Evolutionary conservation across 176 grass and related monocot genomes (phyloP), one percentile per base, ranked within the genome.

Genomic region (Urochloa ruziziensis): DNA sequence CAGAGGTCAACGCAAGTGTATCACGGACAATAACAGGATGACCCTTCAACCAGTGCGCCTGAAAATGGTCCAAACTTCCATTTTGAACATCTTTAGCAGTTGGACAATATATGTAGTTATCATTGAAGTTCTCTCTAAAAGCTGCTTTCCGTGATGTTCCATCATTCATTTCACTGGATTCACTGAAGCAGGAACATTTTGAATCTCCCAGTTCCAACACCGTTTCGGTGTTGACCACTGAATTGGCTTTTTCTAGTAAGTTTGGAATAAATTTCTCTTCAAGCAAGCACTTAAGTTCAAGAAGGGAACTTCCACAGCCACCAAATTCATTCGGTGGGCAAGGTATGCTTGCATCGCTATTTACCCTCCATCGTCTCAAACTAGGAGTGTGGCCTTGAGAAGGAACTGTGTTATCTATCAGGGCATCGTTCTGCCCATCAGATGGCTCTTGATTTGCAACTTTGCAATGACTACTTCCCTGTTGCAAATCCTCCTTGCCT

Each of bases 21-120:
- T 93, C 87, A 28, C 62, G 84, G 36, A 98, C 91, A 87, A 98
- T 89, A 14, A 98, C 91, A 42, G 96, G 96, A 43, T 98, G 66
- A 77, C 96, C 91, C 71, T 85, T 93, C 40, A 90, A 66, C 93
- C 93, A 98, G 27, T 98, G 96, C 82, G 88, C 89, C 82, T 95
- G 96, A 24, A 98, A 98, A 86, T 94, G 96, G 17, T 68, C 82
- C 67, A 98, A 49, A 40, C 53, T 44, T 54, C 70, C 85, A n/a
- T 85, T 84, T 68, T 86, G 80, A 75, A 88, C 80, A 87, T 91
- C 85, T 37, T 7, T 77, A 36, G 87, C 93, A 59, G 76, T 66
- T 65, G 96, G 93, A 32, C 85, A 98, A 25, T 91, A 98, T 42
- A 95, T 61, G 71, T 85, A 78, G 84, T 98, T 95, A 57, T 92